Conservation (phyloP, 2,329 filamentous ascomycete genomes). For the Exophiala aquamarina region DNA sequence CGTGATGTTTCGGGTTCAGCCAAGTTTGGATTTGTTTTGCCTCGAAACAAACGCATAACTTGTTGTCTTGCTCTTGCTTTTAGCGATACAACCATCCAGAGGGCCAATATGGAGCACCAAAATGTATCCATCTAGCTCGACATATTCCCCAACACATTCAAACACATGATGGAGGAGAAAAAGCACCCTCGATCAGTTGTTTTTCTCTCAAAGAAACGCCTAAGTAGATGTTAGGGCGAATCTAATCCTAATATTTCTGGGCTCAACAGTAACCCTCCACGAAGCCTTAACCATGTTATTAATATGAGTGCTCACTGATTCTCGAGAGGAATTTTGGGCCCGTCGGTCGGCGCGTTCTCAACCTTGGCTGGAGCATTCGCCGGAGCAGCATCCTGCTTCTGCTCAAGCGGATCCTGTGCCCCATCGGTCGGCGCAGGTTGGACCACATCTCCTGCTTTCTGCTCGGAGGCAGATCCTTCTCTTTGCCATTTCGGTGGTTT, state of each 20-base stretch:
- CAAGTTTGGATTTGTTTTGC: too few relatives aligned
- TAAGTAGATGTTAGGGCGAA: too few relatives aligned
- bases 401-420: constrained; percentile 15
- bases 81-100: background rate
- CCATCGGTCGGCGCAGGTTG: constrained; percentile 19
- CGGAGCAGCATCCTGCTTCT: constrained; percentile 7
- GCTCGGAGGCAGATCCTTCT: constrained; percentile 25
- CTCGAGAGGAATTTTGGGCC: constrained; percentile 12
- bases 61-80: too few relatives aligned
- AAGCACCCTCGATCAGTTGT: too few relatives aligned
- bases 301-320: too few relatives aligned
- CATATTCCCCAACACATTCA: background rate
- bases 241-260: too few relatives aligned
- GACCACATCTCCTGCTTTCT: constrained; percentile 15
- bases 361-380: constrained; percentile 16
- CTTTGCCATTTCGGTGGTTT: constrained; percentile 46
- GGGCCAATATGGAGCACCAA: background rate
- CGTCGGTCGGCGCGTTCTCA: constrained; percentile 16
- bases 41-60: too few relatives aligned
- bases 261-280: too few relatives aligned
- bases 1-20: too few relatives aligned
- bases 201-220: too few relatives aligned
- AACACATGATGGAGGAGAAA: background rate
- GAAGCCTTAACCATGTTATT: too few relatives aligned
- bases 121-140: background rate